Conservation (phyloP, 805 yeast genomes). For the Saccharomycopsis oosterbeekiorum region DNA sequence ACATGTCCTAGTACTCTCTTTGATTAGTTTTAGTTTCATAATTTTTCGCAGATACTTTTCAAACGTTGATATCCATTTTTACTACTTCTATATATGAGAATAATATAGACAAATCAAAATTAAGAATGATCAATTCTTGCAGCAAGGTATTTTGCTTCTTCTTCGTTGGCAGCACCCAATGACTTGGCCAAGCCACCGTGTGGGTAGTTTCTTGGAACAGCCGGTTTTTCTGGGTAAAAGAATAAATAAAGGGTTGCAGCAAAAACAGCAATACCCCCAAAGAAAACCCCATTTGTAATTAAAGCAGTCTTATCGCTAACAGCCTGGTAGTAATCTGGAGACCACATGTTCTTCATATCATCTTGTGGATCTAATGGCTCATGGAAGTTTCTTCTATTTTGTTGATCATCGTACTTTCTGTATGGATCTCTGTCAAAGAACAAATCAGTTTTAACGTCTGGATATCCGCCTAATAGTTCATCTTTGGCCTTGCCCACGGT, state of each 20-base stretch:
- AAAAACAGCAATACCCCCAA: slow-evolving; percentile 34
- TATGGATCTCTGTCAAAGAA: slow-evolving; percentile 65
- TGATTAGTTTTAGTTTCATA: not conserved
- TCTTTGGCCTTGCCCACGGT: not conserved
- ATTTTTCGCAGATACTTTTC: not conserved
- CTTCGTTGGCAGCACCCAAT: slow-evolving; percentile 52
- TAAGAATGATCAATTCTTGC: slow-evolving; percentile 31
- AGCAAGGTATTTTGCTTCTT: slow-evolving; percentile 30
- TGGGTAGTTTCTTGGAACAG: slow-evolving; percentile 69
- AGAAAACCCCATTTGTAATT: slow-evolving; percentile 45
- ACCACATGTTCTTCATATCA: slow-evolving; percentile 75
- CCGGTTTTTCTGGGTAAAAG: slow-evolving; percentile 56
- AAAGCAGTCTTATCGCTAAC: slow-evolving; percentile 55
- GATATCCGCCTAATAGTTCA: slow-evolving; percentile 39
- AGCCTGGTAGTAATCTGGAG: slow-evolving; percentile 63
- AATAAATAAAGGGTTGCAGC: slow-evolving; percentile 38
- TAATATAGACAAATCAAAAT: not conserved
- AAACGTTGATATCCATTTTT: no score
- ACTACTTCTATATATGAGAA: no score
- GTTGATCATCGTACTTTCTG: slow-evolving; percentile 66
- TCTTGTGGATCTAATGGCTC: slow-evolving; percentile 66
- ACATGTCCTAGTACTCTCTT: no score
- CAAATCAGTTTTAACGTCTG: slow-evolving; percentile 46
- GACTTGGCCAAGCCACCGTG: slow-evolving; percentile 65
- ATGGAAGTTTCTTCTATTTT: slow-evolving; percentile 66